These are phyloP conservation scores for Apiospora sp. DNA, from an alignment of 2,329 filamentous ascomycete genomes.

Conservation along the genomic window DNA sequence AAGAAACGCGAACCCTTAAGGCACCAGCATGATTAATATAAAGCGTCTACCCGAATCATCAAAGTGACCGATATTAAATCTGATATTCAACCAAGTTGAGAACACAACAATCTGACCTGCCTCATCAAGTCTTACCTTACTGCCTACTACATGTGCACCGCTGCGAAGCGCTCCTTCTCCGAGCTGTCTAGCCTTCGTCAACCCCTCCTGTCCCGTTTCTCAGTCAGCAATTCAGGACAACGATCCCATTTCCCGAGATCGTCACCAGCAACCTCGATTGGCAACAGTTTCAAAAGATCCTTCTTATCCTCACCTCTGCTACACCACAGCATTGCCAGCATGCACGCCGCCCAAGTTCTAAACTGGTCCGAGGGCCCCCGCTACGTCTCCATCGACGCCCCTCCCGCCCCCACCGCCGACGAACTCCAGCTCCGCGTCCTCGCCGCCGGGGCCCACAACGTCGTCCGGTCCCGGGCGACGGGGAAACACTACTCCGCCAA, in stretches of 20 bases:
- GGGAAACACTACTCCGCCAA: slow-evolving; percentile 63
- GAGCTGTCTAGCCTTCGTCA: neutral
- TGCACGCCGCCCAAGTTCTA: slow-evolving; percentile 40
- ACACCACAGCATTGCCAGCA: slow-evolving; percentile 20
- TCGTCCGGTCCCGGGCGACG: slow-evolving; percentile 60
- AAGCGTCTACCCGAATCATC: neutral
- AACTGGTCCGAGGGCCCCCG: slow-evolving; percentile 40
- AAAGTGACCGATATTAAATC: neutral
- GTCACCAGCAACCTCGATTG: too few species aligned
- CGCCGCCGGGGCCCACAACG: slow-evolving; percentile 59
- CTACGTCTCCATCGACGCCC: slow-evolving; percentile 44
- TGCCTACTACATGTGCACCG: neutral
- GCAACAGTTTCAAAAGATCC: neutral
- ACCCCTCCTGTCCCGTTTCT: neutral
- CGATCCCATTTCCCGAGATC: neutral
- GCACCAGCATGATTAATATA: neutral
- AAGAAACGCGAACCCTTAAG: neutral
- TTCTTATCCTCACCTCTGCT: neutral
- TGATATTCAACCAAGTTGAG: neutral
- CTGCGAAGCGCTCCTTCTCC: neutral
- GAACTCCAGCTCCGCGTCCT: slow-evolving; percentile 60
- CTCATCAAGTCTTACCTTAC: neutral
- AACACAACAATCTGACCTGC: neutral
- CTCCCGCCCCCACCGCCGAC: slow-evolving; percentile 45
- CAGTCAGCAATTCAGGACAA: neutral